phyloP scores from a whole-genome alignment of 495 filamentous ascomycete species.

The Penicillium tannophilum region DNA sequence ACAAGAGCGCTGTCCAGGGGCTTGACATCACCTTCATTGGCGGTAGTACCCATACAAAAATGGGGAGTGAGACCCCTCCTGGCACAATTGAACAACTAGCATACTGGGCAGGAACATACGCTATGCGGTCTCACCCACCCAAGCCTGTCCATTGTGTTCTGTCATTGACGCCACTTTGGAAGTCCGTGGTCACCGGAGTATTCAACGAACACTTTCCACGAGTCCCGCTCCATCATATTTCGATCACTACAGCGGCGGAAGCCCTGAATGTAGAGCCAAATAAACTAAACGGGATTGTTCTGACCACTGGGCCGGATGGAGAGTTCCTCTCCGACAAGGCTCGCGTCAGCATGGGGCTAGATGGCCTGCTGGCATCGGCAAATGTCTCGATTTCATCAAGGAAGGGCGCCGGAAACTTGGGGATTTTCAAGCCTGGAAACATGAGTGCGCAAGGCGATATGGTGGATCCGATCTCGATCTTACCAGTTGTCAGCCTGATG shows the following conservation, averaged over 20 bases:
- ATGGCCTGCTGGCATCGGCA: not conserved
- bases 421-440: not conserved
- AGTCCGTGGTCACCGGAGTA: not conserved
- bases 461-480: not conserved
- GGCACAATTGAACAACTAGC: not conserved
- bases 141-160: not conserved
- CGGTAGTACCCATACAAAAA: not conserved
- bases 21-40: not conserved
- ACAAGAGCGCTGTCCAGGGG: not conserved
- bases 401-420: not conserved
- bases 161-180: not conserved
- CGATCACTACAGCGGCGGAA: not conserved
- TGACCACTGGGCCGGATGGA: not conserved
- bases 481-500: conserved; percentile 1
- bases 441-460: not conserved
- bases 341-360: not conserved
- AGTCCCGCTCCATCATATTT: not conserved
- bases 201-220: not conserved
- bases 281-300: not conserved
- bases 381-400: not conserved
- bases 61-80: not conserved
- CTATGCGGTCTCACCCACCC: not conserved
- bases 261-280: not conserved
- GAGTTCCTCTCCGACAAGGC: not conserved
- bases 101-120: not conserved